Evolutionary conservation across 192 early-diverging fungal genomes (phyloP).

Genomic region (Mortierella alpina): DNA sequence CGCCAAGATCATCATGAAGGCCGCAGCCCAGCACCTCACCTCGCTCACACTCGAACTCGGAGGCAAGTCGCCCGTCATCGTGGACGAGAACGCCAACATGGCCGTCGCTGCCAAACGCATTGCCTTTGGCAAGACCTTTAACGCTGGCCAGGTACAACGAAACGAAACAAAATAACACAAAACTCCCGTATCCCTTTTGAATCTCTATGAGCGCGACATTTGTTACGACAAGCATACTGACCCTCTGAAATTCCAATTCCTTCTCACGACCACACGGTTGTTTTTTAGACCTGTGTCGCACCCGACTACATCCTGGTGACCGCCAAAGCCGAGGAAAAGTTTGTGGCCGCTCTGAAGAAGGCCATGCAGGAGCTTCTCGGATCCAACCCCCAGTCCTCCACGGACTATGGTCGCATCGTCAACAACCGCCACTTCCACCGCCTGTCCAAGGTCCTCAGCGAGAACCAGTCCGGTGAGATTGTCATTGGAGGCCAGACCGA

Average conservation of each 20-base stretch:
- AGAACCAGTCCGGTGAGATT: conserved; percentile 61
- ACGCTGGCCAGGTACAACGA: conserved; percentile 82
- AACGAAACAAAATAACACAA: too few relatives aligned
- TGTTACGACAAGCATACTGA: not conserved
- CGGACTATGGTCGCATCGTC: conserved; percentile 78
- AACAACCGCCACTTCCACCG: conserved; percentile 77
- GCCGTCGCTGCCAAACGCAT: conserved; percentile 76
- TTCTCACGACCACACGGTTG: not conserved
- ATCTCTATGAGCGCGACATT: not conserved
- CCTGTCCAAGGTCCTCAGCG: conserved; percentile 64
- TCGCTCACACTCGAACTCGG: conserved; percentile 93
- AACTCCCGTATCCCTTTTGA: not conserved
- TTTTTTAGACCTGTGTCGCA: conserved; percentile 79
- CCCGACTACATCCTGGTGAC: conserved; percentile 88
- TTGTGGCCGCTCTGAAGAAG: conserved; percentile 68
- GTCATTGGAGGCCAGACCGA: conserved; percentile 73
- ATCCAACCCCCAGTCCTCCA: conserved; percentile 56
- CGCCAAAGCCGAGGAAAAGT: conserved; percentile 62
- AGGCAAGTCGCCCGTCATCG: conserved; percentile 83
- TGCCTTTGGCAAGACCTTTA: conserved; percentile 88
- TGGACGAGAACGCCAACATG: conserved; percentile 78
- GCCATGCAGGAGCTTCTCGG: conserved; percentile 60
- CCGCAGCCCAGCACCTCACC: conserved; percentile 87
- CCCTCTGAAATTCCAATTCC: not conserved
- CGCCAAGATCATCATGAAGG: conserved; percentile 85